A percentile compares a stretch with the other conserved stretches of the same genome.
Conservation (phyloP, 257 asterid genomes). For the Thymus mandschuricus region DNA sequence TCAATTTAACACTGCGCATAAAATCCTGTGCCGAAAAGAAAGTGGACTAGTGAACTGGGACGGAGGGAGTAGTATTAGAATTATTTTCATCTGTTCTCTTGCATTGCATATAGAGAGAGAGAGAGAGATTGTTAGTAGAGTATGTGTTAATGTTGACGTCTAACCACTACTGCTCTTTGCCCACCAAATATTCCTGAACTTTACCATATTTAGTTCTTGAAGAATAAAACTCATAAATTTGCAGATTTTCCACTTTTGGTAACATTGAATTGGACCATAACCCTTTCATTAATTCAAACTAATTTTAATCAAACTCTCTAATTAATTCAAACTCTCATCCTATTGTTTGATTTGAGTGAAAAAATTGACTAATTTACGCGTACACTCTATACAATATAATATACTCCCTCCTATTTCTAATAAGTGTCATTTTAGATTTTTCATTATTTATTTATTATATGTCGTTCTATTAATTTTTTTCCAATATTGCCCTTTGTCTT, state of each 20-base stretch:
- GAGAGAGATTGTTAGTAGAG: conserved; percentile 17
- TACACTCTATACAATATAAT: no score
- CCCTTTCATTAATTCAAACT: conserved; percentile 27
- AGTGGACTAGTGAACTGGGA: no score
- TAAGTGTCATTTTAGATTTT: no score
- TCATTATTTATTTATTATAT: no score
- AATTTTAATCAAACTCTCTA: background rate
- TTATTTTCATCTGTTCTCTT: background rate
- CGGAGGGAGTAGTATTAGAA: background rate
- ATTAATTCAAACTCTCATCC: no score
- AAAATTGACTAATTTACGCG: no score
- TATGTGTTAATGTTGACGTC: conserved; percentile 38
- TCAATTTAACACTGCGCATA: no score
- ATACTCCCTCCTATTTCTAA: no score
- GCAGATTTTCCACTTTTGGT: conserved; percentile 20
- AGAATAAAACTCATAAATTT: conserved; percentile 16
- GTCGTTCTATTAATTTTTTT: no score
- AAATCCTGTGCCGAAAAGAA: no score
- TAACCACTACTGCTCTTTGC: conserved; percentile 50
- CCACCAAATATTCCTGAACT: conserved; percentile 51
- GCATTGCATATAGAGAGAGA: background rate
- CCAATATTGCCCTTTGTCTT: no score
- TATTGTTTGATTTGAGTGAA: no score
- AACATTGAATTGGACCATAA: conserved; percentile 32
- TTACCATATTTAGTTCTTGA: conserved; percentile 38